Conservation (phyloP, 1,139 yeast genomes). For the Blastobotrys persicus region DNA sequence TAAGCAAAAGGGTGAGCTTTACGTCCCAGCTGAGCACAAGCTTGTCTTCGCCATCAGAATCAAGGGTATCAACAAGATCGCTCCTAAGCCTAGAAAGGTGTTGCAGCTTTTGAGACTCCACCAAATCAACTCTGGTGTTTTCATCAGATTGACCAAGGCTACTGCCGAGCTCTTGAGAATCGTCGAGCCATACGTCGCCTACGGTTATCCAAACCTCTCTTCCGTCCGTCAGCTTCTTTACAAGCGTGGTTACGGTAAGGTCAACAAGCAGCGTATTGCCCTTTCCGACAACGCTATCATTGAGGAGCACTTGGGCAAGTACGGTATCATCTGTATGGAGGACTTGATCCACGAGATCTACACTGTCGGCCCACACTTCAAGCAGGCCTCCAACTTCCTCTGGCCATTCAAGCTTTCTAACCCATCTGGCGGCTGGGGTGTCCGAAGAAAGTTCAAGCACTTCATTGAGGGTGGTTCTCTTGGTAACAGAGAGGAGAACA, state of each 20-base stretch:
- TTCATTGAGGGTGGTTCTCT: constrained; percentile 99
- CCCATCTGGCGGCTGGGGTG: constrained; percentile 99
- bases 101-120: constrained; percentile 96
- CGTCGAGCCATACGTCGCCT: constrained; percentile 99
- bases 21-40: constrained; percentile 96
- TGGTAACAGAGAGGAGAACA: constrained; percentile 99
- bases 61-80: constrained; percentile 99
- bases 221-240: constrained; percentile 95
- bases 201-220: constrained; percentile 98
- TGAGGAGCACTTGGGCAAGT: constrained; percentile 93
- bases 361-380: constrained; percentile 99
- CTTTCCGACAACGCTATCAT: constrained; percentile 85
- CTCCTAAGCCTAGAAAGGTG: constrained; percentile 99
- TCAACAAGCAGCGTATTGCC: constrained; percentile 97
- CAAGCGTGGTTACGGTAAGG: constrained; percentile 99
- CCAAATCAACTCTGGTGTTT: constrained; percentile 98
- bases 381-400: constrained; percentile 99
- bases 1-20: constrained; percentile 76
- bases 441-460: constrained; percentile 98
- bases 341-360: constrained; percentile 98
- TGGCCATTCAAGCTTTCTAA: constrained; percentile 99
- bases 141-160: constrained; percentile 98
- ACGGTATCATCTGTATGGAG: constrained; percentile 95
- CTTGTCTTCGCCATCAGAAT: constrained; percentile 97
- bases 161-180: constrained; percentile 94